These are phyloP conservation scores for Amanita muscaria DNA, from an alignment of 768 basidiomycete genomes.

Conservation along the genomic window DNA sequence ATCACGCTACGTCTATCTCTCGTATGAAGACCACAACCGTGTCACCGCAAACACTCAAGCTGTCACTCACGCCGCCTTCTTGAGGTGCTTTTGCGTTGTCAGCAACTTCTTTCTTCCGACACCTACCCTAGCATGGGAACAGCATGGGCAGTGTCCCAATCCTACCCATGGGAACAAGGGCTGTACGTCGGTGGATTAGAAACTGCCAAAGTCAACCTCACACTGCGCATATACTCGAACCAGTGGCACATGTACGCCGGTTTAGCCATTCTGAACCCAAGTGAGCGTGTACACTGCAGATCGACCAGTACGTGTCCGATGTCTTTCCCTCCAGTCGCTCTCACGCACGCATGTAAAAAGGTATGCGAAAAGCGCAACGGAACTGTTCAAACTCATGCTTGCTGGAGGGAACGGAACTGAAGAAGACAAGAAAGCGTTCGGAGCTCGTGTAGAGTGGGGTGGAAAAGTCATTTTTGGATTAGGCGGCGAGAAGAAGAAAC, in stretches of 20 bases:
- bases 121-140: conserved; percentile 96
- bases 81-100: too few relatives aligned
- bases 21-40: conserved; percentile 93
- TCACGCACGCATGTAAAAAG: too few relatives aligned
- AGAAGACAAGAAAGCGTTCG: conserved; percentile 40
- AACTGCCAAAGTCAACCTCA: conserved; percentile 95
- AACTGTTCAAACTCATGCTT: conserved; percentile 95
- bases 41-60: conserved; percentile 99
- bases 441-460: conserved; percentile 65
- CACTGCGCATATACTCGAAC: conserved; percentile 91
- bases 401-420: conserved; percentile 33
- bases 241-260: conserved; percentile 99
- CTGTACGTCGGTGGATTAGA: conserved; percentile 96
- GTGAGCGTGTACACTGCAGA: conserved; percentile 77
- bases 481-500: conserved; percentile 15
- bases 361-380: conserved; percentile 75
- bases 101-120: too few relatives aligned
- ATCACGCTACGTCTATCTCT: conserved; percentile 84
- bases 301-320: conserved; percentile 73
- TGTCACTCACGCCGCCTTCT: conserved; percentile 95
- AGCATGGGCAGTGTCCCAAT: conserved; percentile 71
- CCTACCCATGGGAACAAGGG: conserved; percentile 94
- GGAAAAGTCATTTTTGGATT: conserved; percentile 68
- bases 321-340: too few relatives aligned
- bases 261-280: conserved; percentile 94